Conservation (phyloP, 257 asterid species). For the Verbena officinalis region DNA sequence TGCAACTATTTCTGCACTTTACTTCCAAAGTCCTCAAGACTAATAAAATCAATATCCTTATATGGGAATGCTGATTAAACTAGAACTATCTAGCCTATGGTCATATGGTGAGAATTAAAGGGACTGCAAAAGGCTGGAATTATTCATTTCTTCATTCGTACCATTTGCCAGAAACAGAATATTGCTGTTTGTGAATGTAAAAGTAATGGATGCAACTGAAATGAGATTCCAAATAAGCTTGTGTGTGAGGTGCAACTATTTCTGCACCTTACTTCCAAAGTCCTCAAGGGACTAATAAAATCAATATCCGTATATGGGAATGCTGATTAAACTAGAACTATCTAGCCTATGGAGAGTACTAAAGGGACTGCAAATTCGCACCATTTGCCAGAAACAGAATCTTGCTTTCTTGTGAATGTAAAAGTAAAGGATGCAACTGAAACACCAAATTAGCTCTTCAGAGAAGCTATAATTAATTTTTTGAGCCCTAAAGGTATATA, state of each 20-base stretch:
- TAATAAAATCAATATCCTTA: constrained; percentile 16
- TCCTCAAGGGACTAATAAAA: constrained; percentile 14
- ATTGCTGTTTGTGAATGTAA: constrained; percentile 9
- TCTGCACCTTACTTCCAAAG: constrained; percentile 11
- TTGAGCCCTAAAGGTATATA: neutral
- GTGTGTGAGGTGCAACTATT: constrained; percentile 6
- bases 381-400: constrained; percentile 4
- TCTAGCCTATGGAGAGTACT: neutral
- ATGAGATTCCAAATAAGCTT: constrained; percentile 4
- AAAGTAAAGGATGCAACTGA: constrained; percentile 14
- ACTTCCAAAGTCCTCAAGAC: neutral
- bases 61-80: constrained; percentile 14
- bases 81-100: constrained; percentile 1
- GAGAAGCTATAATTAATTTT: neutral
- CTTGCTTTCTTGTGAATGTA: constrained; percentile 9
- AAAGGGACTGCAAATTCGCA: neutral
- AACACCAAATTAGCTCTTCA: neutral
- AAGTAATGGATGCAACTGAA: no score
- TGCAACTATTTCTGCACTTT: constrained; percentile 13
- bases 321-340: constrained; percentile 17
- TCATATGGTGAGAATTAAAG: neutral
- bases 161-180: constrained; percentile 4
- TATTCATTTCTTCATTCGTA: neutral
- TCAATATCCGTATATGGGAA: constrained; percentile 4
- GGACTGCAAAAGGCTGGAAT: neutral